Evolutionary conservation across 2,329 filamentous ascomycete species (phyloP).

Genomic region (Aureobasidium uvarum): DNA sequence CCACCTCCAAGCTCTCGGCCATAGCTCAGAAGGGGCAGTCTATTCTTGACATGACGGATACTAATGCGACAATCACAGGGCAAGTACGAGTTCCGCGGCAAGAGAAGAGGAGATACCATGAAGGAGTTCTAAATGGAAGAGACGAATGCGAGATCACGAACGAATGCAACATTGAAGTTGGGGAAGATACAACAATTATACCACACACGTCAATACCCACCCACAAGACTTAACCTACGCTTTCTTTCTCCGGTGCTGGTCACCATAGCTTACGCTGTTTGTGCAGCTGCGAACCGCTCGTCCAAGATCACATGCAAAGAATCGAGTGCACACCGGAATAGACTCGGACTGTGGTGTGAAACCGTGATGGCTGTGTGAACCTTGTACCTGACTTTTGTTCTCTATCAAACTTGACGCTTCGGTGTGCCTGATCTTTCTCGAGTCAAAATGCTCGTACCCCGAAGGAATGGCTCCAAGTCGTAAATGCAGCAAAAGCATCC

Average conservation of each 20-base stretch:
- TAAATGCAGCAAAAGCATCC: background rate
- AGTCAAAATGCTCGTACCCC: background rate
- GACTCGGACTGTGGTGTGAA: background rate
- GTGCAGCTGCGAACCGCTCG: background rate
- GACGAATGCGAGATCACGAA: constrained; percentile 11
- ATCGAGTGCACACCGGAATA: background rate
- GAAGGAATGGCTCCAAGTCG: background rate
- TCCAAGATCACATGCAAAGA: background rate
- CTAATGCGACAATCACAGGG: constrained; percentile 57
- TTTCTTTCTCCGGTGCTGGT: background rate
- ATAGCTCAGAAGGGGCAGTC: background rate
- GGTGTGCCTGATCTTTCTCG: constrained; percentile 1
- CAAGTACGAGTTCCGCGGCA: constrained; percentile 79
- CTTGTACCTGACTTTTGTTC: background rate
- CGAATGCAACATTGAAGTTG: background rate
- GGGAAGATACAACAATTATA: constrained; percentile 22
- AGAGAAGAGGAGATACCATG: constrained; percentile 83
- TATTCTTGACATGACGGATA: background rate
- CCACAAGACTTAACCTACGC: background rate
- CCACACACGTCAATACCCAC: constrained; percentile 22
- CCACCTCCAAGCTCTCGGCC: background rate
- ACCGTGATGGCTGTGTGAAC: constrained; percentile 2
- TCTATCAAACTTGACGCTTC: background rate
- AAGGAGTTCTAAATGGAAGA: constrained; percentile 63
- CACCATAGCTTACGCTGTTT: background rate